Evolutionary conservation across 2,329 filamentous ascomycete genomes (phyloP), one percentile per base, ranked within the genome.

Genomic region (Aspergillus sp.): DNA sequence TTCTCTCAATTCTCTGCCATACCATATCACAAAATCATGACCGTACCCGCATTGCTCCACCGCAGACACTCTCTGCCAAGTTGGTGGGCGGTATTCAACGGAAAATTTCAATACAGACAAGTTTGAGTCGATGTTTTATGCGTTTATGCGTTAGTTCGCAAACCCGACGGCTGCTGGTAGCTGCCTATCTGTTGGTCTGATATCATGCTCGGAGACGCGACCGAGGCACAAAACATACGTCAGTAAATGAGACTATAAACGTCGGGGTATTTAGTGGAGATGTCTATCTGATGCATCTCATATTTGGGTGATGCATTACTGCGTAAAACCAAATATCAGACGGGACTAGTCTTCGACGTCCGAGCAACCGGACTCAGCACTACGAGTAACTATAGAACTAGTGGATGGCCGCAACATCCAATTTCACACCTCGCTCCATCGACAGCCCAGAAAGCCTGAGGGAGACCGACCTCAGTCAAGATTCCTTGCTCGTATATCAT

Each of bases 341-440:
- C 13, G 6, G 25, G 25, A 31, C 34, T 25, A 17, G 30, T 34
- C n/a, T 9, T 31, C 23, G 49, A 31, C 45, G 54, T 52, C 56
- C 41, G 41, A 53, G 57, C 49, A 54, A 54, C 57, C 49, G 30
- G 48, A 25, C 11, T 7, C 38, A 49, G 9, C 23, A 17, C 28
- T 53, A 53, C 25, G 25, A 28, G 25, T 7, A 28, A 28, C 48
- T 45, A 52, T 51, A 45, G 41, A 54, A 54, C 57, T 59, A 59
- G 57, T 54, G 50, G 56, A 45, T 23, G 48, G 23, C 41, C 41
- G 43, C 49, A 53, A 23, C 57, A 34, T 43, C 46, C 15, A 57
- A 43, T 57, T 41, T 48, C 34, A 51, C 47, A 51, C 41, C 46
- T 28, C 38, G 46, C 25, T 47, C 25, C 31, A 34, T 2, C 15